These are phyloP conservation scores for Alternaria alternata DNA, from an alignment of 2,329 filamentous ascomycete genomes.

Conservation along the genomic window DNA sequence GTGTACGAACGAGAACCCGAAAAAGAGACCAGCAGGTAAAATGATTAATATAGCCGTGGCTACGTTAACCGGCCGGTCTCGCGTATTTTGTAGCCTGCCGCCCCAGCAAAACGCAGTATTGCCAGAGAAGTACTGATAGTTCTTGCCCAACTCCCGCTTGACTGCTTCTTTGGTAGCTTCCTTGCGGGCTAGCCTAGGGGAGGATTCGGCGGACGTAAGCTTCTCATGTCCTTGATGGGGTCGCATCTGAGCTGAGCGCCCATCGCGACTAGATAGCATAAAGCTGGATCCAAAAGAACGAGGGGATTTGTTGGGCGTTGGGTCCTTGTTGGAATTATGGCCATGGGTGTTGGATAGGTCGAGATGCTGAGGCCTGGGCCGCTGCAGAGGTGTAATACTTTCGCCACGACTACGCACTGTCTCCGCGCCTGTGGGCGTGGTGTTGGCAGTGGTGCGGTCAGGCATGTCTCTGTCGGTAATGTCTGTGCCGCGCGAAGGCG, in stretches of 20 bases:
- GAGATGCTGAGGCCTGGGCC: constrained; percentile 62
- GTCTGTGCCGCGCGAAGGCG: constrained; percentile 81
- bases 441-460: constrained; percentile 76
- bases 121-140: constrained; percentile 92
- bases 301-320: constrained; percentile 73
- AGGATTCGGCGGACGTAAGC: constrained; percentile 80
- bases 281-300: constrained; percentile 81
- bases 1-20: constrained; percentile 72
- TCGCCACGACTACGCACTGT: constrained; percentile 73
- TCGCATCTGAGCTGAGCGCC: constrained; percentile 57
- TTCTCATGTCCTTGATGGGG: constrained; percentile 73
- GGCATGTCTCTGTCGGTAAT: constrained; percentile 76
- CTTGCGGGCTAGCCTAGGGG: constrained; percentile 66
- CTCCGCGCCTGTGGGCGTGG: constrained; percentile 71
- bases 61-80: constrained; percentile 86
- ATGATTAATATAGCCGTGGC: constrained; percentile 83
- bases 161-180: constrained; percentile 53
- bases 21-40: constrained; percentile 82
- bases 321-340: constrained; percentile 60
- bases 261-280: constrained; percentile 67
- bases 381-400: constrained; percentile 79
- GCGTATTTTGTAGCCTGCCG: constrained; percentile 87
- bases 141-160: constrained; percentile 66
- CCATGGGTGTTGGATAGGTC: constrained; percentile 69
- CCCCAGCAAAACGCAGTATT: constrained; percentile 91